These are phyloP conservation scores for Pascua sp. DNA, from an alignment of 1,284 basidiomycete species.

Conservation along the genomic window DNA sequence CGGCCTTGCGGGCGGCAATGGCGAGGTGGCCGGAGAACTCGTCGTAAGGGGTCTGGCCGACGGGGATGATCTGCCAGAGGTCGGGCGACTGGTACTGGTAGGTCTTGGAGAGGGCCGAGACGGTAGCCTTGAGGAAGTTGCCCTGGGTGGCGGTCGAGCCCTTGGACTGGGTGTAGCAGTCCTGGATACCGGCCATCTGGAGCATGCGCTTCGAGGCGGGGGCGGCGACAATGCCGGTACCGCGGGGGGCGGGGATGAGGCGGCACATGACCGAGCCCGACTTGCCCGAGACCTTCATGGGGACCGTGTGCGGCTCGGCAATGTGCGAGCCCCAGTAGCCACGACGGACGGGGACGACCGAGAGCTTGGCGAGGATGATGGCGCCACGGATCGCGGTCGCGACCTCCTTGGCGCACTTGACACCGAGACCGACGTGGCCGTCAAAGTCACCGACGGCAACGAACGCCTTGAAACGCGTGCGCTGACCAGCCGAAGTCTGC, in stretches of 20 bases:
- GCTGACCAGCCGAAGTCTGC: slow-evolving; percentile 99
- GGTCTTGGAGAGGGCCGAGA: slow-evolving; percentile 95
- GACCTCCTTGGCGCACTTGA: slow-evolving; percentile 99
- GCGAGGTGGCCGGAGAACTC: slow-evolving; percentile 89
- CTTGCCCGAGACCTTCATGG: slow-evolving; percentile 97
- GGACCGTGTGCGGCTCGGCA: slow-evolving; percentile 98
- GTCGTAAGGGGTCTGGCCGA: slow-evolving; percentile 77
- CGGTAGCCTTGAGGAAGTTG: slow-evolving; percentile 99
- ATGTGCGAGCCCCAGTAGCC: slow-evolving; percentile 99
- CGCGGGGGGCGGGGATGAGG: slow-evolving; percentile 95
- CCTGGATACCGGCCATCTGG: slow-evolving; percentile 96
- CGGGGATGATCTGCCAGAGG: slow-evolving; percentile 91
- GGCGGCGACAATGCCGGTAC: slow-evolving; percentile 99
- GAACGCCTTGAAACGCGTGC: slow-evolving; percentile 99
- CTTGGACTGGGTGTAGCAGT: slow-evolving; percentile 78
- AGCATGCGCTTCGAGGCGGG: slow-evolving; percentile 95
- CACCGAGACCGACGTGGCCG: slow-evolving; percentile 95
- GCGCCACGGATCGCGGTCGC: slow-evolving; percentile 98
- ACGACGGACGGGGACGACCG: slow-evolving; percentile 94
- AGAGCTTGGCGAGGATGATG: slow-evolving; percentile 97
- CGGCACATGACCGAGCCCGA: slow-evolving; percentile 99
- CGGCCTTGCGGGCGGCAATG: slow-evolving; percentile 74
- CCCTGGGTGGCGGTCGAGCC: slow-evolving; percentile 99
- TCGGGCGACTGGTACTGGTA: slow-evolving; percentile 95
- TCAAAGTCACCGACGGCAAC: slow-evolving; percentile 99